Evolutionary conservation across 2,329 filamentous ascomycete species (phyloP), one percentile per base, ranked within the genome.

Genomic region (Fusarium abutilonis): DNA sequence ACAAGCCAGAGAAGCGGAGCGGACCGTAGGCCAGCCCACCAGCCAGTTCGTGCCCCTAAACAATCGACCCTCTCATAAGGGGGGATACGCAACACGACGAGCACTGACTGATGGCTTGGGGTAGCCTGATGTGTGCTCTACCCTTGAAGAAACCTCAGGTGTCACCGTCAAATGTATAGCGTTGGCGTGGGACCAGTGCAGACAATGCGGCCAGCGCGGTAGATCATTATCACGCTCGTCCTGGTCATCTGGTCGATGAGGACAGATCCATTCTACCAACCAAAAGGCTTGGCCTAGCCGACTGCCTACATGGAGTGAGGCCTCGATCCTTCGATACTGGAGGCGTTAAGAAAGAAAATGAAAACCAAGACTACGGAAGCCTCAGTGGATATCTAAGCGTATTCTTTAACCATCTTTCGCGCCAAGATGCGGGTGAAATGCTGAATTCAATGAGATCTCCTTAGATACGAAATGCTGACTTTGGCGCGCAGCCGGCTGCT

Each of bases 211-310:
- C 55, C 56, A 63, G 53, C 43, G 52, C 50, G 52, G 64, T 60
- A 68, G 49, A 58, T 62, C 59, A 57, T 45, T 38, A 45, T 68
- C 59, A 58, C 57, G 49, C 55, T 39, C 32, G 40, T 38, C 44
- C 39, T 36, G 31, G 52, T 56, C 34, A 56, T 23, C 26, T 23
- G 35, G 40, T 42, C 31, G 42, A 38, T 41, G 31, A 36, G 14
- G 21, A 43, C 29, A 39, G 40, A 13, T 29, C 56, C 46, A 41
- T 38, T 19, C 31, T 55, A 28, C 21, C n/a, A 43, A 28, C 13
- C 52, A n/a, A 43, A 43, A 32, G 41, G 14, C 48, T 26, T 32
- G 45, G 21, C 29, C 23, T 56, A 15, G n/a, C 11, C 9, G 17
- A 14, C 9, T 26, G 11, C n/a, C 8, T 23, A 44, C 11, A 15